Evolutionary conservation across 176 grass and related monocot genomes (phyloP), one percentile per base, ranked within the genome.

Genomic region (Oryza australiensis): DNA sequence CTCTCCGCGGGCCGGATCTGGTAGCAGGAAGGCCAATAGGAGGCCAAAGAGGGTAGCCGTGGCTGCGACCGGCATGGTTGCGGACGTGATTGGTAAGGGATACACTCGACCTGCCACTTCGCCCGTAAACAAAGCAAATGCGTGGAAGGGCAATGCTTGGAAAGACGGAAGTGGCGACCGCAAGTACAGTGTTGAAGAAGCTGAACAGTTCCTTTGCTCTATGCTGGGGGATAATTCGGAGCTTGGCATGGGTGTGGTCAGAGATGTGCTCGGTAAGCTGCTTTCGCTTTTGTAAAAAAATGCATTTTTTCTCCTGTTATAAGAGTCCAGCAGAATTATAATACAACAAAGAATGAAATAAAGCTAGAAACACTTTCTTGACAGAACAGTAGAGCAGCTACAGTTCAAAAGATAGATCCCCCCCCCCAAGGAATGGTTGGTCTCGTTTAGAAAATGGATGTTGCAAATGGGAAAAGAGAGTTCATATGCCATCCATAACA

Each of bases 81-180:
- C 90, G 3, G 89, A 84, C 76, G 90, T 98, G 1, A 93, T 95
- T 16, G 96, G 96, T 37, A 98, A 93, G 84, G 84, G 59, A 1
- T 94, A 94, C 73, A 74, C 72, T 23, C 66, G 82, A 16, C 75
- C 87, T n/a, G 34, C 60, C 33, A 57, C 65, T 43, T 30, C 26
- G 22, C 29, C 84, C 4, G 34, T 22, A 1, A 84, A 45, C 73
- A 48, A 35, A 35, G 12, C 75, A 5, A 84, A 62, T 16, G 16
- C 1, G 0, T 33, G 81, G 75, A 79, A 81, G 84, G 82, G 26
- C 5, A 73, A 68, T n/a, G 13, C n/a, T 34, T 20, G 79, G 62
- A 66, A 69, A 7, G 26, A 42, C 6, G 42, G 33, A 13, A 2
- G n/a, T 38, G 41, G 1, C 32, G 83, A 28, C 38, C 23, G 63